Percentiles rank a stretch among this genome's conserved stretches.
phyloP scores from a whole-genome alignment of 208 protist species.

The Herpetomonas muscarum region DNA sequence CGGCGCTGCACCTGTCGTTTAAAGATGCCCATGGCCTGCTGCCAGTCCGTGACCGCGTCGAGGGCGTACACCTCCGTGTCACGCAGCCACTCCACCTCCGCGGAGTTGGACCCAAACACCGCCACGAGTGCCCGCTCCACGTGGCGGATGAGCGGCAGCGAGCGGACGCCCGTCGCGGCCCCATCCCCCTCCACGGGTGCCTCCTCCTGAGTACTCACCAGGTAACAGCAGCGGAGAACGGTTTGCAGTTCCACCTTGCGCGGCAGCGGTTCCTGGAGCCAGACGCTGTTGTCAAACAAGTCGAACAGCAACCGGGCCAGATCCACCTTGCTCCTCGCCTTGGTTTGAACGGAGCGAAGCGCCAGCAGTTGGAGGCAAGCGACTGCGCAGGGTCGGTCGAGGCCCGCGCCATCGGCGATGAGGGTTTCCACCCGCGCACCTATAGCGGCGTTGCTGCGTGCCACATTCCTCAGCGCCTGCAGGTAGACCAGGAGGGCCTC shows the following conservation, averaged over 20 bases:
- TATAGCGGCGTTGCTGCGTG: conserved; percentile 17
- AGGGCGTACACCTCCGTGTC: conserved; percentile 73
- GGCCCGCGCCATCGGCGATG: conserved; percentile 31
- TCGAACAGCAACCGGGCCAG: conserved; percentile 30
- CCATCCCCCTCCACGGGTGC: neutral
- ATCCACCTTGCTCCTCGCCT: conserved; percentile 19
- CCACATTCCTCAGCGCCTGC: conserved; percentile 61
- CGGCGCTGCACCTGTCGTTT: conserved; percentile 30
- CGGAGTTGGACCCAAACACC: conserved; percentile 46
- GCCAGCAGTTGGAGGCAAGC: conserved; percentile 72
- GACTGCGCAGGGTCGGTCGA: conserved; percentile 59
- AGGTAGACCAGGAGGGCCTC: conserved; percentile 65
- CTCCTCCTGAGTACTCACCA: too few species aligned
- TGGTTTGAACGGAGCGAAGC: conserved; percentile 22
- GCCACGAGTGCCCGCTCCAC: conserved; percentile 15
- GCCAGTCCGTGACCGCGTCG: conserved; percentile 23
- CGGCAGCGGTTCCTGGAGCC: conserved; percentile 63
- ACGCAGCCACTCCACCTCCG: conserved; percentile 61
- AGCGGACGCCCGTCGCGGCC: neutral
- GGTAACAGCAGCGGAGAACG: conserved; percentile 72
- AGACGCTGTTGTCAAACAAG: conserved; percentile 61
- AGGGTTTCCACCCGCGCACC: conserved; percentile 46
- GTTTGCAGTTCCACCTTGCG: conserved; percentile 74
- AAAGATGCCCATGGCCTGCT: conserved; percentile 41
- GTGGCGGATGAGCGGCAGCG: conserved; percentile 20